Evolutionary conservation across 2,329 filamentous ascomycete genomes (phyloP).

Genomic region (Helotiales sp.): DNA sequence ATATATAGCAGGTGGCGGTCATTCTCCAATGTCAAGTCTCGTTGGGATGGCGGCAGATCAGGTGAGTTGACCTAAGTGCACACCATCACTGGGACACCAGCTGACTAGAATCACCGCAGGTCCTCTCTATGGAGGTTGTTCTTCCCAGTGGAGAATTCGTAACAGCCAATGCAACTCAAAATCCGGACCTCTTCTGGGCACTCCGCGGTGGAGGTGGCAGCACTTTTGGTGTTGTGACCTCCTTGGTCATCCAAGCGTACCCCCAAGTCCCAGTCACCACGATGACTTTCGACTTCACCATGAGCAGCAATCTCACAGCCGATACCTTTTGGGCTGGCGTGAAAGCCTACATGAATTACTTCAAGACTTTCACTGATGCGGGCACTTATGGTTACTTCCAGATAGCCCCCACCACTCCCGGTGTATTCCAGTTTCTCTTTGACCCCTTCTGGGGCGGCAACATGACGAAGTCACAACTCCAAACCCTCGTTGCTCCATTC

Average conservation of each 20-base stretch:
- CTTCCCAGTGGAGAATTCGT: slow-evolving; percentile 24
- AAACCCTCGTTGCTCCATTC: slow-evolving; percentile 38
- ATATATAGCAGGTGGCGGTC: slow-evolving; percentile 61
- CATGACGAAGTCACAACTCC: slow-evolving; percentile 31
- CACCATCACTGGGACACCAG: not conserved
- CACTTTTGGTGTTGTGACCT: slow-evolving; percentile 62
- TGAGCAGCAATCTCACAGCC: slow-evolving; percentile 46
- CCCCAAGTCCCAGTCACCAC: slow-evolving; percentile 39
- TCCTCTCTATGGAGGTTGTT: slow-evolving; percentile 26
- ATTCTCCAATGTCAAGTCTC: slow-evolving; percentile 51
- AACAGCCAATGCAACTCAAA: slow-evolving; percentile 19
- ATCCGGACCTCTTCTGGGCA: slow-evolving; percentile 29
- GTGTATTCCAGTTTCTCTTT: slow-evolving; percentile 36
- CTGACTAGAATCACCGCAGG: slow-evolving; percentile 4
- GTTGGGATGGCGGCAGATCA: slow-evolving; percentile 63
- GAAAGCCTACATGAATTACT: slow-evolving; percentile 49
- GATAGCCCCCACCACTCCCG: slow-evolving; percentile 35
- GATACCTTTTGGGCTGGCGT: slow-evolving; percentile 51
- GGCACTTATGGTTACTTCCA: slow-evolving; percentile 34
- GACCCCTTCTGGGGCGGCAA: slow-evolving; percentile 32
- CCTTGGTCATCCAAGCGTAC: slow-evolving; percentile 54
- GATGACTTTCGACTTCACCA: slow-evolving; percentile 46
- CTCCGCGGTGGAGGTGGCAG: slow-evolving; percentile 28
- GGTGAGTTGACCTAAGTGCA: slow-evolving; percentile 46
- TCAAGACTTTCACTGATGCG: slow-evolving; percentile 39